These are phyloP conservation scores for Elongisporangium prolatum DNA, from an alignment of 352 stramenopile species.

Conservation along the genomic window DNA sequence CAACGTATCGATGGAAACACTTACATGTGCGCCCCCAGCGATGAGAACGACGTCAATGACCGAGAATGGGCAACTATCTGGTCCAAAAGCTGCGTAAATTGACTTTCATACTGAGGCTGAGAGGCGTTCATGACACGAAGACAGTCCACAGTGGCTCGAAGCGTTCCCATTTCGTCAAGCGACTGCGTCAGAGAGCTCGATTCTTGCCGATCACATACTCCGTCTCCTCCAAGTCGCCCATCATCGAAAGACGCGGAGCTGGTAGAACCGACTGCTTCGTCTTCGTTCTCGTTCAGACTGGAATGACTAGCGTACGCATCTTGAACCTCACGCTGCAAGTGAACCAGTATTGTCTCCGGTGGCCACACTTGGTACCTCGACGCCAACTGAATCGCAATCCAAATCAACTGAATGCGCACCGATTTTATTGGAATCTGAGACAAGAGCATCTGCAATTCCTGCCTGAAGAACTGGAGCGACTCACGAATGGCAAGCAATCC, in stretches of 20 bases:
- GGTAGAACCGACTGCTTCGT: slow-evolving; percentile 5
- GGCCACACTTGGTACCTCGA: slow-evolving; percentile 25
- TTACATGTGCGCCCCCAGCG: slow-evolving; percentile 8
- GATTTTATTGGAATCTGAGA: slow-evolving; percentile 38
- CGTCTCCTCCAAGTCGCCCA: slow-evolving; percentile 25
- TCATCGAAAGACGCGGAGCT: slow-evolving; percentile 28
- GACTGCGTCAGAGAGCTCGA: neutral
- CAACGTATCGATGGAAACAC: neutral
- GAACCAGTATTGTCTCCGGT: slow-evolving; percentile 32
- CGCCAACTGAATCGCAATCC: slow-evolving; percentile 44
- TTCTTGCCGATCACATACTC: neutral
- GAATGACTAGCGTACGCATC: slow-evolving; percentile 8
- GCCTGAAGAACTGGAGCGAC: slow-evolving; percentile 56
- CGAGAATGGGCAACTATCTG: slow-evolving; percentile 13
- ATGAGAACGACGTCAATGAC: neutral
- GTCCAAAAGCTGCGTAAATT: slow-evolving; percentile 25
- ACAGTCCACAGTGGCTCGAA: slow-evolving; percentile 35
- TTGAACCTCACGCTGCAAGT: slow-evolving; percentile 31
- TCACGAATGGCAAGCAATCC: slow-evolving; percentile 39
- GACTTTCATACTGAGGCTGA: slow-evolving; percentile 15
- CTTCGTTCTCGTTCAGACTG: slow-evolving; percentile 12
- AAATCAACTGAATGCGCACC: slow-evolving; percentile 54
- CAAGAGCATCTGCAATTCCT: slow-evolving; percentile 43
- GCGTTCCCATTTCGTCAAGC: slow-evolving; percentile 13
- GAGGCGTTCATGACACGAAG: slow-evolving; percentile 23